Evolutionary conservation across 2,329 filamentous ascomycete genomes (phyloP), one percentile per base, ranked within the genome.

Genomic region (Cadophora malorum): DNA sequence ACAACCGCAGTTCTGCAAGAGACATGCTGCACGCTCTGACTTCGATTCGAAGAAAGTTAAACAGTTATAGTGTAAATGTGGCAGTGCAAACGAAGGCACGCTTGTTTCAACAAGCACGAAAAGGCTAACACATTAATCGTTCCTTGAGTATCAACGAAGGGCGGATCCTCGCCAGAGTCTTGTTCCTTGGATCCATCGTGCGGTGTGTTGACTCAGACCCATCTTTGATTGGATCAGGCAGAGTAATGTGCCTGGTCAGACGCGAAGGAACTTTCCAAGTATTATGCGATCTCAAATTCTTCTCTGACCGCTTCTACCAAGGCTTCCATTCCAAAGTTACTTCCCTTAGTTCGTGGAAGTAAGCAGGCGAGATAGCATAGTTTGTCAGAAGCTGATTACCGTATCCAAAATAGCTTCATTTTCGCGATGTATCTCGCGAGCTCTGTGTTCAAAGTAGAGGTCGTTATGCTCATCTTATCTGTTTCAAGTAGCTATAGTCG

Each of bases 361-460:
- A 75, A 6, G 69, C 81, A 0, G 94, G 94, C 7, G 94, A 94
- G 65, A 97, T 79, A 19, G 94, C 95, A 82, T 0, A 96, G 96
- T 45, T 45, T 45, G 16, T 19, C 14, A 19, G 16, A 45, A 45
- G 41, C 12, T 45, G 14, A 45, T 45, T 12, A 77, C 97, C 83
- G 25, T 89, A 87, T 72, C 94, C 97, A 76, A 90, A 88, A 79
- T 97, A 98, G 64, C 89, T 89, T 96, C 96, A 99, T 88, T n/a
- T n/a, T 35, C 87, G 78, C 95, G 94, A 73, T 45, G 95, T 90
- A 78, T 99, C 99, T 58, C 92, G 89, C 69, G 94, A 87, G 67
- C 95, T 96, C 81, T 99, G 96, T 69, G 98, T 84, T 85, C 99
- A 53, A 99, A 91, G 0, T 92, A 93, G 59, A 98, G 84, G 82